Percentiles rank a stretch among this genome's conserved stretches.
Evolutionary conservation across 2,329 filamentous ascomycete species (phyloP).

Genomic region (Nigrospora oryzae): DNA sequence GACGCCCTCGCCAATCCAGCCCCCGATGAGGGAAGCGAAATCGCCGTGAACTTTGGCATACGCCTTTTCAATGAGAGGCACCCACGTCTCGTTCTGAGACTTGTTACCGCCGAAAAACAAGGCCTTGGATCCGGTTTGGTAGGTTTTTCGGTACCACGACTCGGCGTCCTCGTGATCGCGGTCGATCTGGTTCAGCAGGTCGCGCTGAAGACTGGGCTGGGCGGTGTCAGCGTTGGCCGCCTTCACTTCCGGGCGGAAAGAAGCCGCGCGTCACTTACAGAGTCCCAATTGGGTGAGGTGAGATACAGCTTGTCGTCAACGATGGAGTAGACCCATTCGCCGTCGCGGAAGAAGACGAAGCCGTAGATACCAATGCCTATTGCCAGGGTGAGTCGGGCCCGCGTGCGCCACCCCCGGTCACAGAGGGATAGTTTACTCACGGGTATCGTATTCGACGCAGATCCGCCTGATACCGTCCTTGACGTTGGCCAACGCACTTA

Average conservation of each 20-base stretch:
- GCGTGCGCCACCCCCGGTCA: background rate
- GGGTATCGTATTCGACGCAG: constrained; percentile 66
- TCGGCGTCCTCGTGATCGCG: constrained; percentile 65
- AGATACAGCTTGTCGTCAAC: constrained; percentile 87
- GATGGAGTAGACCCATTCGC: constrained; percentile 87
- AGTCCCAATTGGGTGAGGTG: constrained; percentile 74
- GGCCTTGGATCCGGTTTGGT: constrained; percentile 68
- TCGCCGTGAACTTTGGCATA: constrained; percentile 81
- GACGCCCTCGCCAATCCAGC: constrained; percentile 56
- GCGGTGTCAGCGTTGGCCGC: background rate
- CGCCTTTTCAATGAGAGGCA: constrained; percentile 72
- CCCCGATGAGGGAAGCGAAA: constrained; percentile 61
- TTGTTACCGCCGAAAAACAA: constrained; percentile 72
- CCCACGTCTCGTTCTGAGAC: constrained; percentile 74
- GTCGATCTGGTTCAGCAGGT: constrained; percentile 67
- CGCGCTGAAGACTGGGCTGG: constrained; percentile 58
- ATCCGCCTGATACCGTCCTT: constrained; percentile 60
- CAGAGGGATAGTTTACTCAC: constrained; percentile 19
- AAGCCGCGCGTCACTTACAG: constrained; percentile 18
- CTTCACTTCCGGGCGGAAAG: background rate
- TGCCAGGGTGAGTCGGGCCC: constrained; percentile 26
- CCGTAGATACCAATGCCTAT: constrained; percentile 75
- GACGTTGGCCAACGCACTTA: constrained; percentile 70
- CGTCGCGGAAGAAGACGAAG: constrained; percentile 82
- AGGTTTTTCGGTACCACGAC: constrained; percentile 59